These are phyloP conservation scores for Volutella citrinella DNA, from an alignment of 2,329 filamentous ascomycete genomes.

Conservation along the genomic window DNA sequence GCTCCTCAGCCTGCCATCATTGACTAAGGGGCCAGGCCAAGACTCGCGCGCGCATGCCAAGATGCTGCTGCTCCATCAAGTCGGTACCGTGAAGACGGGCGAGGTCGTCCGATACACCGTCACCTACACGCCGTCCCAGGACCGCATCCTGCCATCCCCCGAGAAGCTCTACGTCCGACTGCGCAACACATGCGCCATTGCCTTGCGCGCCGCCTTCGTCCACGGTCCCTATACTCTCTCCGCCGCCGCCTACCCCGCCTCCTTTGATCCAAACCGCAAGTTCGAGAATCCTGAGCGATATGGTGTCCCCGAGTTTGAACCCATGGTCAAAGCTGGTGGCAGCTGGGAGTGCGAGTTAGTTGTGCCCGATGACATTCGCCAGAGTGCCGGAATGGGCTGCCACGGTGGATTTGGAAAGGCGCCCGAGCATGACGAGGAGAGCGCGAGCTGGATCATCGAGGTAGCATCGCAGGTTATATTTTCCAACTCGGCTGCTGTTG, in stretches of 20 bases:
- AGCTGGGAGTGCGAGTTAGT: conserved; percentile 77
- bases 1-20: conserved; percentile 2
- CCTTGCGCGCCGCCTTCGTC: conserved; percentile 89
- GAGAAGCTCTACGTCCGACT: conserved; percentile 79
- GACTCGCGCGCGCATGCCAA: too few relatives aligned
- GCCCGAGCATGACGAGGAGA: conserved; percentile 47
- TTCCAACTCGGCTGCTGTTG: conserved; percentile 80
- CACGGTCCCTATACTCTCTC: conserved; percentile 93
- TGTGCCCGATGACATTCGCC: conserved; percentile 75
- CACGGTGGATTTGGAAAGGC: conserved; percentile 45
- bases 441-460: conserved; percentile 85
- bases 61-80: conserved; percentile 93
- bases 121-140: conserved; percentile 84
- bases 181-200: conserved; percentile 87
- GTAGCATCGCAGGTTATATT: conserved; percentile 92
- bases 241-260: conserved; percentile 78
- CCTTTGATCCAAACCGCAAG: conserved; percentile 79
- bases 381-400: conserved; percentile 52
- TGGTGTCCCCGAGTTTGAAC: conserved; percentile 87
- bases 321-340: conserved; percentile 91
- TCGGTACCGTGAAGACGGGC: conserved; percentile 88
- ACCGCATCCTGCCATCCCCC: conserved; percentile 86
- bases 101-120: conserved; percentile 90
- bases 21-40: conserved; percentile 11
- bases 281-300: conserved; percentile 66